Evolutionary conservation across 768 basidiomycete genomes (phyloP), one percentile per base, ranked within the genome.

Genomic region (Podaxis mareebaensis): DNA sequence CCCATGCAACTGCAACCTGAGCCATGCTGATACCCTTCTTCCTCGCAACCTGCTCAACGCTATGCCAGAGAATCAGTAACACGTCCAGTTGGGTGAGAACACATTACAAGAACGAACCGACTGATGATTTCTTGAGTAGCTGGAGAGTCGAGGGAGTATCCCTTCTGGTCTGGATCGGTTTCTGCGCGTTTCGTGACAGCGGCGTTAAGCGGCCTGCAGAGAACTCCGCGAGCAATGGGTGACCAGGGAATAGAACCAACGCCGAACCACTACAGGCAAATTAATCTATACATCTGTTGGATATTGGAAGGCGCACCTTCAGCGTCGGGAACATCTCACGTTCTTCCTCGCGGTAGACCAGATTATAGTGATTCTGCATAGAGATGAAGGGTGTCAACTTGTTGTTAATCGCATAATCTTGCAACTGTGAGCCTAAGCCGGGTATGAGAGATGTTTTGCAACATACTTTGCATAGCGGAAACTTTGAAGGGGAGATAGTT

Each of bases 351-450:
- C 87, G 77, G 67, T 89, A 89, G 11, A 85, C 67, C 22, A 86
- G 71, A 63, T 72, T 84, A 70, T 89, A 81, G 66, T 85, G 83
- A 67, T 88, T 88, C 73, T 88, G 87, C 86, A 89, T 87, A 1
- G 85, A 84, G 65, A 88, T 83, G 74, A 88, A 88, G 3, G 81
- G 83, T 0, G 83, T 84, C 2, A 85, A 71, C 6, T 80, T 79
- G 73, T 88, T 82, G 42, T 77, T 70, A 58, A 87, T 82, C 0
- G 86, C 86, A 67, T 88, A 87, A 67, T 85, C 85, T 86, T 38
- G 8, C 28, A n/a, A 22, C 8, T 3, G 28, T 22, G 30, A 42
- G 52, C 8, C 30, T 8, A 58, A 38, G 15, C 17, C 12, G 11
- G 12, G 10, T 11, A 20, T 1, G 5, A 1, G 10, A 3, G 2